Base-by-base conservation (phyloP, 2,329 filamentous ascomycete species). In the Aspergillus brasiliensis region DNA sequence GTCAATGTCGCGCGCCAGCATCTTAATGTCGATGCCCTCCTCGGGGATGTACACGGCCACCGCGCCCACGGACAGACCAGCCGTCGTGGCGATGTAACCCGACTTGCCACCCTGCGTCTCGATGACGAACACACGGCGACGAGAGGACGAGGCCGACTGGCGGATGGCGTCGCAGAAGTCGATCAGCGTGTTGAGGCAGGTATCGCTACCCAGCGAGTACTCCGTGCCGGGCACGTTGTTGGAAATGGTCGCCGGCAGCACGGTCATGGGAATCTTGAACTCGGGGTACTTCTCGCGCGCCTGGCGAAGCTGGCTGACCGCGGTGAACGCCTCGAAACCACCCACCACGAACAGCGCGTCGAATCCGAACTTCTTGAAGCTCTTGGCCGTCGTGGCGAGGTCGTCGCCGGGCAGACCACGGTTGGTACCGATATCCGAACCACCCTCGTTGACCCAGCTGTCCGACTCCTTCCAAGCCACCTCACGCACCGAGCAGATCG, bases 181-280 rank as follows among this genome's bases (percentile, higher is more conserved):
- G 64, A 97, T 92, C 40, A 99, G 84, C 57, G 96, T 92, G 79
- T 99, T 99, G 63, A 99, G 81, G 73, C 95, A 98, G 1, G 95
- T 99, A 72, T 99, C 95, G 31, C 92, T 97, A 46, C 95, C 95
- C 48, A 99, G 86, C 1, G 92, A 97, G 81, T 97, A 98, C 78
- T 99, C 95, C 0, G 94, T 97, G 40, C 95, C 95, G 0, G 95
- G 95, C 4, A 99, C 95, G 75, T 99, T 99, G 83, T 99, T 99
- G 66, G 92, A 97, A 68, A 99, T 94, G 8, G 95, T 99, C n/a
- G 95, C 95, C 0, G 95, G 95, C 25, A 99, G 83, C 44, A 97
- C 84, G 56, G 90, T 86, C 83, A 98, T 91, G 19, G 95, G 95
- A 65, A 99, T 97, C 76, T 91, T 92, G 73, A 99, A 90, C 1